phyloP scores from a whole-genome alignment of 2,329 filamentous ascomycete genomes.

The Ascomycota sp. region DNA sequence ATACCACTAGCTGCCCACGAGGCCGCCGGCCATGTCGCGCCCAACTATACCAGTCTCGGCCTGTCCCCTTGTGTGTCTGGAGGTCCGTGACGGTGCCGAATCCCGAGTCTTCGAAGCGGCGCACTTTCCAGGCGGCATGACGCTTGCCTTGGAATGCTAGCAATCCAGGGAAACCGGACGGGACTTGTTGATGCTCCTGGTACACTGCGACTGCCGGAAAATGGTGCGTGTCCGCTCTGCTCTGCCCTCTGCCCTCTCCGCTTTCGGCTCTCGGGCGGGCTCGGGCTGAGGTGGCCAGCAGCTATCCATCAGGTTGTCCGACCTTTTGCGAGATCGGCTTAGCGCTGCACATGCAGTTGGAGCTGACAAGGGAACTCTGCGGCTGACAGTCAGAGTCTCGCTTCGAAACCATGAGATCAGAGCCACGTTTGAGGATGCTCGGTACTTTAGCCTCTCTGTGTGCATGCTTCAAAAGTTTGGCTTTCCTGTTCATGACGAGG shows the following conservation, averaged over 20 bases:
- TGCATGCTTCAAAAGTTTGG: constrained; percentile 12
- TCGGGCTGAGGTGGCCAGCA: constrained; percentile 2
- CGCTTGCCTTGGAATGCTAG: constrained; percentile 10
- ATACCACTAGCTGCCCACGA: too few relatives aligned
- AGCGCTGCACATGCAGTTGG: constrained; percentile 5
- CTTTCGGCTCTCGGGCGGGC: background rate
- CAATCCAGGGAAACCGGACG: constrained; percentile 2
- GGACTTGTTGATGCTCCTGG: constrained; percentile 8
- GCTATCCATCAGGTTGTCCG: constrained; percentile 11
- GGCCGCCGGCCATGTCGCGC: constrained; percentile 6
- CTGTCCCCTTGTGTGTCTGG: constrained; percentile 11
- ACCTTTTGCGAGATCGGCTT: constrained; percentile 5
- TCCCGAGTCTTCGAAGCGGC: constrained; percentile 6
- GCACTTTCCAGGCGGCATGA: constrained; percentile 6
- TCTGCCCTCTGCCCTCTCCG: too few relatives aligned
- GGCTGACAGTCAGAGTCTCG: constrained; percentile 9
- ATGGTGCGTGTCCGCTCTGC: constrained; percentile 8
- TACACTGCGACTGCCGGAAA: constrained; percentile 6
- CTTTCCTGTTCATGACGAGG: constrained; percentile 8
- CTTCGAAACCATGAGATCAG: constrained; percentile 8
- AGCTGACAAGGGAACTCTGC: constrained; percentile 4
- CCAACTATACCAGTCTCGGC: constrained; percentile 10
- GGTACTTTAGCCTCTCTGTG: constrained; percentile 13
- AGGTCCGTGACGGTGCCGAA: constrained; percentile 8
- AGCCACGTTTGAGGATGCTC: constrained; percentile 9